These are phyloP conservation scores for Suillus bovinus DNA, from an alignment of 768 basidiomycete species.

Conservation along the genomic window DNA sequence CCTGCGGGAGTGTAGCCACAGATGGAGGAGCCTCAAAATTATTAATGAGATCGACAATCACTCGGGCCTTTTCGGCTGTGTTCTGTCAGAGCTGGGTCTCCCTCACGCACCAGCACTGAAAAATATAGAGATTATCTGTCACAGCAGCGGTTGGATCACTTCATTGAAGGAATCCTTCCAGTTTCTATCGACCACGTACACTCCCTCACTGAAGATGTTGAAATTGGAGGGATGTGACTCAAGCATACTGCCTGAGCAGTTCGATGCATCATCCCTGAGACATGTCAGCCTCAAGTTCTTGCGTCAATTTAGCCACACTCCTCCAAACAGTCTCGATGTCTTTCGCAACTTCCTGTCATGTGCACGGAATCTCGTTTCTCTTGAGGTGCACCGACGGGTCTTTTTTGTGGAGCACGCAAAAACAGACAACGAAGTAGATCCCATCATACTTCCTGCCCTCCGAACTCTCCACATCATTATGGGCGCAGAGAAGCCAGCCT, in stretches of 20 bases:
- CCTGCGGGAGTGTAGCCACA: background rate
- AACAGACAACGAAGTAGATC: background rate
- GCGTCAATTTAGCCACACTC: background rate
- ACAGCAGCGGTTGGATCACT: background rate
- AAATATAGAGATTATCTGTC: slow-evolving; percentile 1
- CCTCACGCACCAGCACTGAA: background rate
- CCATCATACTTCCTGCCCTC: background rate
- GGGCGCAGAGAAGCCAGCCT: background rate
- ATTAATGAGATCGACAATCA: background rate
- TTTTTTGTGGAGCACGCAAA: background rate
- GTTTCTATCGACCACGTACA: background rate
- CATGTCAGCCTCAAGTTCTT: background rate
- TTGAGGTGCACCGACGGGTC: background rate
- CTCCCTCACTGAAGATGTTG: background rate
- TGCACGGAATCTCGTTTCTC: background rate
- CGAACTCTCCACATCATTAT: background rate
- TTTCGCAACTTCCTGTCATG: background rate
- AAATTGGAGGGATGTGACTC: background rate
- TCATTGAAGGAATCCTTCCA: background rate
- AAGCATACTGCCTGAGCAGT: background rate
- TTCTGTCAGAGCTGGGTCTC: background rate
- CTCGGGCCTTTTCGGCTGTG: background rate
- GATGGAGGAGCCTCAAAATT: slow-evolving; percentile 3
- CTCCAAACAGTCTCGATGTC: background rate
- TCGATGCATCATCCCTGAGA: background rate